phyloP scores from a whole-genome alignment of 805 yeast genomes.

The Wickerhamia fluorescens region DNA sequence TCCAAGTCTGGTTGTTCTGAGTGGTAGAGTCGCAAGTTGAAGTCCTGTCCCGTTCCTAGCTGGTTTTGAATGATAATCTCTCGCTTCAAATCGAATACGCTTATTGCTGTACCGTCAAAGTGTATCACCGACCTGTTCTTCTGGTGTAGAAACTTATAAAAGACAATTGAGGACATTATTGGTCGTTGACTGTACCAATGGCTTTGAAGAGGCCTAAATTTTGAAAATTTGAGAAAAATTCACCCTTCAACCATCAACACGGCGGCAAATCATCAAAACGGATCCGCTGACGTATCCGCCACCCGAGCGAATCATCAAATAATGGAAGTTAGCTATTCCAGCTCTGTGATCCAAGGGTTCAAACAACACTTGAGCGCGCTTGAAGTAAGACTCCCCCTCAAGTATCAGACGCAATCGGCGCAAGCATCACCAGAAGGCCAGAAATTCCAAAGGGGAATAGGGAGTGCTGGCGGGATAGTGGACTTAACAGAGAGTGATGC shows the following conservation, averaged over 20 bases:
- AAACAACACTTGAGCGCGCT: slow-evolving; percentile 9
- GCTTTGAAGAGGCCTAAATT: neutral
- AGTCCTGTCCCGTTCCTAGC: slow-evolving; percentile 77
- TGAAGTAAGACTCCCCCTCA: slow-evolving; percentile 17
- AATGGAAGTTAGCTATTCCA: too few species aligned
- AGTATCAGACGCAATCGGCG: slow-evolving; percentile 10
- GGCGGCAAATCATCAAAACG: too few species aligned
- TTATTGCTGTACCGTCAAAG: slow-evolving; percentile 95
- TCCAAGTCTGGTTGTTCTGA: slow-evolving; percentile 52
- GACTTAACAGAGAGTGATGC: too few species aligned
- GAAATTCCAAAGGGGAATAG: too few species aligned
- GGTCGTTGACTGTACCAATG: neutral
- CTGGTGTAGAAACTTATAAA: slow-evolving; percentile 81
- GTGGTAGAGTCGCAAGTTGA: slow-evolving; percentile 66
- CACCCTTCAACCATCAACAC: too few species aligned
- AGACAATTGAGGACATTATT: slow-evolving; percentile 78
- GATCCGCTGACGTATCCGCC: too few species aligned
- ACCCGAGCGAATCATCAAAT: too few species aligned
- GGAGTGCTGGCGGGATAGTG: too few species aligned
- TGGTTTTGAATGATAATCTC: slow-evolving; percentile 80
- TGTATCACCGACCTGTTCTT: slow-evolving; percentile 68
- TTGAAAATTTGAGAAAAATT: neutral
- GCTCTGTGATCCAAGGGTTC: slow-evolving; percentile 13
- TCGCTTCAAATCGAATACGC: slow-evolving; percentile 88
- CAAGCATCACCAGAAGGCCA: too few species aligned